Evolutionary conservation across 345 rosid species (phyloP), one percentile per base, ranked within the genome.

Genomic region (Pistacia vera): DNA sequence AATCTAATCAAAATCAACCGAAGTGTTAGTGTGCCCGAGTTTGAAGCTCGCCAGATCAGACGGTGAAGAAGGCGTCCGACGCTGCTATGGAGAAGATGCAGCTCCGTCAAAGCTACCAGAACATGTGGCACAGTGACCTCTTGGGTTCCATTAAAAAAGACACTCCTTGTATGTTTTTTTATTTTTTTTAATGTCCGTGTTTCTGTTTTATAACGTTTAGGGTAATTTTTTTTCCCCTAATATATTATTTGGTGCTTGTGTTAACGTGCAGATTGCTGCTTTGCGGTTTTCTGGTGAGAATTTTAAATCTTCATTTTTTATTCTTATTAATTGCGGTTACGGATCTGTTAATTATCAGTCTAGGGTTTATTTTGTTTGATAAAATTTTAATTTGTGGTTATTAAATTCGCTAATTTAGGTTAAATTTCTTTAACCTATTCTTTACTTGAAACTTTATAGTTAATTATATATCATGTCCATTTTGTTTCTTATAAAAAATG

Each of bases 81-180:
- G 92, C n/a, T 49, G 65, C 85, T 55, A 6, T 92, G 65, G 94
- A 94, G 36, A 97, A 97, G 96, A 87, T 97, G 97, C 89, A 97
- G 86, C 59, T 86, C 70, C 92, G 98, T 16, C 95, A 92, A 81
- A 86, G 74, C 59, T 97, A 92, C 82, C 90, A 95, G 71, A 94
- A 97, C 66, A 80, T 97, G 70, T 97, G 99, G 99, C 99, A 94
- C 81, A 90, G 93, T 56, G 92, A 97, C 82, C 97, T 97, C 69
- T 76, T 86, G 86, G 57, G 79, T 79, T 80, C 96, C 67, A 82
- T 90, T 33, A 83, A 88, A 76, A 90, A 86, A 33, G 98, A 94
- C 60, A 78, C 97, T 66, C 85, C 87, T 12, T 97, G 99, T 97
- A 81, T 48, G 8, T 61, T 66, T 52, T 38, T 22, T 22, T 22